A percentile compares a stretch with the other conserved stretches of the same genome.
phyloP scores from a whole-genome alignment of 129 eudicot species.

The Centrapalus pauciflorus region DNA sequence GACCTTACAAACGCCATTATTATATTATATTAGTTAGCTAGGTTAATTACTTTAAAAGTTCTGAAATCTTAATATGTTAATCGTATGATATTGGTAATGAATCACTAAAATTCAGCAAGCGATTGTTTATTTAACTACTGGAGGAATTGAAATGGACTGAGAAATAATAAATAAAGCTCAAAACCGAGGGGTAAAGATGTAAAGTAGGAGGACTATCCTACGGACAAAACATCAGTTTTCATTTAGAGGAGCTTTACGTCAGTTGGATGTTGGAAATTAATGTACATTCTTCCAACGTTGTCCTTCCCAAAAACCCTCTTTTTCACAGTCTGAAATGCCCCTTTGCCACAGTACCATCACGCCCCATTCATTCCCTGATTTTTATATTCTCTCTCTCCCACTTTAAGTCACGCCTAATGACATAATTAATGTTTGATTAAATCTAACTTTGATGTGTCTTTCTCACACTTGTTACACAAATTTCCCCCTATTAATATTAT shows the following conservation, averaged over 20 bases:
- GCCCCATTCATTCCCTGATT: slow-evolving; percentile 23
- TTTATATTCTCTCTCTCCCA: background rate
- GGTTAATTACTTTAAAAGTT: no score
- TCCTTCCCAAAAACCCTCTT: slow-evolving; percentile 34
- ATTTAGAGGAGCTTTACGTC: slow-evolving; percentile 29
- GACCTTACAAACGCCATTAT: background rate
- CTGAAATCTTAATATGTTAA: background rate
- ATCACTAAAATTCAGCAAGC: no score
- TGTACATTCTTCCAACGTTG: slow-evolving; percentile 47
- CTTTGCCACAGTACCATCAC: slow-evolving; percentile 36
- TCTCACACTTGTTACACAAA: slow-evolving; percentile 32
- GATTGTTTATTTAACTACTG: no score
- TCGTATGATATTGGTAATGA: background rate
- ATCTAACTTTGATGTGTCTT: slow-evolving; percentile 24
- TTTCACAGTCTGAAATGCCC: slow-evolving; percentile 35
- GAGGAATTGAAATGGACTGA: background rate
- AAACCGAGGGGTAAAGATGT: slow-evolving; percentile 17
- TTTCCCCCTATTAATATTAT: slow-evolving; percentile 45
- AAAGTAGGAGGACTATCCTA: background rate
- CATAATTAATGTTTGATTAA: slow-evolving; percentile 36
- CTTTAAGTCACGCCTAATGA: slow-evolving; percentile 59
- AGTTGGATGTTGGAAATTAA: slow-evolving; percentile 39
- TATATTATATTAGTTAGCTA: no score
- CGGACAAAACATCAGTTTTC: slow-evolving; percentile 19
- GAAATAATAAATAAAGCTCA: background rate